phyloP scores from a whole-genome alignment of 2,329 filamentous ascomycete species.

The Elsinoe ampelina region DNA sequence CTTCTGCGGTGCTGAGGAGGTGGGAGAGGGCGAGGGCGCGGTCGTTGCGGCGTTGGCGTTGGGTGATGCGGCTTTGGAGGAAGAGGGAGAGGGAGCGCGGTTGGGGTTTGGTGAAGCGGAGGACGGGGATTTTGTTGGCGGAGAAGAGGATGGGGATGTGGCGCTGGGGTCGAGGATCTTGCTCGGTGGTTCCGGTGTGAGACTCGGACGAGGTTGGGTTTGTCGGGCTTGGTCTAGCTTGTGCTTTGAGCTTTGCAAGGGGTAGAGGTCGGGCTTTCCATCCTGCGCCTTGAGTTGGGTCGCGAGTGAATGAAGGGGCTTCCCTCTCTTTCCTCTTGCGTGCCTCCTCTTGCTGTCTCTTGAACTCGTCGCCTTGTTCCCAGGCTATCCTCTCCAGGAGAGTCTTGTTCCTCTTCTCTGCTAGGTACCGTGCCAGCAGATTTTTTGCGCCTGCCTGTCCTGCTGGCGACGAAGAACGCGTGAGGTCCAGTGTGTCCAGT shows the following conservation, averaged over 20 bases:
- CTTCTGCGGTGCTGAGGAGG: slow-evolving; percentile 29
- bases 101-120: slow-evolving; percentile 60
- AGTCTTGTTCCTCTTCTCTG: slow-evolving; percentile 22
- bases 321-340: slow-evolving; percentile 16
- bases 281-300: not conserved
- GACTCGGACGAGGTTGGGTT: not conserved
- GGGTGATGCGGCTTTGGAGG: slow-evolving; percentile 43
- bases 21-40: slow-evolving; percentile 34
- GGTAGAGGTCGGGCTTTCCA: not conserved
- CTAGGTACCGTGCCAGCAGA: slow-evolving; percentile 20
- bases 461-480: not conserved
- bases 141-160: slow-evolving; percentile 49
- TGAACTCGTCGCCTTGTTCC: slow-evolving; percentile 17
- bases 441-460: not conserved
- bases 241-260: not conserved
- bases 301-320: not conserved
- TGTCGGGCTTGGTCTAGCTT: not conserved
- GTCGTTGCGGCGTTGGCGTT: slow-evolving; percentile 36
- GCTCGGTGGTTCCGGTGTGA: not conserved
- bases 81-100: slow-evolving; percentile 49
- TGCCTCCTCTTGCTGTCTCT: not conserved
- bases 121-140: slow-evolving; percentile 50
- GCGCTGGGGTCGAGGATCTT: not conserved
- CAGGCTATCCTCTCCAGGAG: slow-evolving; percentile 19
- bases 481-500: slow-evolving; percentile 35